Base-by-base conservation (phyloP, 2,329 filamentous ascomycete species). In the Botryotinia convoluta region DNA sequence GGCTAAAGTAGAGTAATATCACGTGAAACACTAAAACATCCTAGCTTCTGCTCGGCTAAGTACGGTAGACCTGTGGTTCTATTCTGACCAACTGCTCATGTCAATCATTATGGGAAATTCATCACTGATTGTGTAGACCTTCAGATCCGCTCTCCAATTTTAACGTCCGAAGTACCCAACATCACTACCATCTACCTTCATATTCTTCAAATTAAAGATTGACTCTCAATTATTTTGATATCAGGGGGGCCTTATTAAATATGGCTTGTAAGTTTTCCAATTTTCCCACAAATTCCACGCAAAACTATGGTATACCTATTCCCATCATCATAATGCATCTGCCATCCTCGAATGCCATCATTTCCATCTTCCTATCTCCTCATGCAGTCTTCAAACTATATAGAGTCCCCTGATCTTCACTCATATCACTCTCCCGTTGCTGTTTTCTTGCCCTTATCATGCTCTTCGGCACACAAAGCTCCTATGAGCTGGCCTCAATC, bases 201-300 rank as follows among this genome's bases (percentile, higher is more conserved):
- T 70, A 54, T 62, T 59, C 60, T 74, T 63, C 44, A 63, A 74
- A 72, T 71, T 72, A 71, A 76, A 67, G 74, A 72, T 69, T 69
- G 76, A 74, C 72, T 70, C 71, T 73, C 69, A 26, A 64, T 26
- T 62, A 64, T 73, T 69, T 75, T 74, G 71, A 74, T 79, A 74
- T 57, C 72, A 71, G 59, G 79, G 77, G 76, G 77, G 77, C 78
- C 76, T 77, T 77, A 64, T 74, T 75, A 65, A 79, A 62, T 72
- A 83, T 82, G 82, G 82, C 82, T 82, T 82, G 82, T 83, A 81
- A 82, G 82, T 83, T 29, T 74, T 74, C 65, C 63, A 6, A 74
- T 69, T 74, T 68, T 75, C 73, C 69, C 73, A 35, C 29, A 65
- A 69, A 75, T 74, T 48, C 54, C 54, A 60, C 26, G 18, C 64